Evolutionary conservation across 2,329 filamentous ascomycete species (phyloP), one percentile per base, ranked within the genome.

Genomic region (Fonsecaea erecta): DNA sequence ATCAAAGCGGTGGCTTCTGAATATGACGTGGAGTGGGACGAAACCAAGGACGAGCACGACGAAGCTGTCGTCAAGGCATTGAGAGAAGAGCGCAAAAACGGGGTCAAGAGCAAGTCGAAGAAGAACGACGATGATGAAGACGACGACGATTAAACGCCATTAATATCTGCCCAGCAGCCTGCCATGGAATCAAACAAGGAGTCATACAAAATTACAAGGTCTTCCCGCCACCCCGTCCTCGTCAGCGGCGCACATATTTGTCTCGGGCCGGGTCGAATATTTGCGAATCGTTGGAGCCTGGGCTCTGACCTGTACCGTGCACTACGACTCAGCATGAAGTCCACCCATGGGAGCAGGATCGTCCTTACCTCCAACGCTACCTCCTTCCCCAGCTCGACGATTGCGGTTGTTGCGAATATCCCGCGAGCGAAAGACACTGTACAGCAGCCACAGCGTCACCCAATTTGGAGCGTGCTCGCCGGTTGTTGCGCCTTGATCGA

Each of bases 11-110:
- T 96, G 8, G 92, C 93, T 0, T 86, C 88, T 35, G 92, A 97
- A 77, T 97, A 97, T 75, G 92, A 96, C 71, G 91, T 93, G 7
- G 91, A 94, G 58, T 97, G 92, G 91, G 86, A 96, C 72, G 92
- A 95, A 79, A 84, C 83, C 66, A 81, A 81, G 68, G 91, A 96
- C 70, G 86, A 94, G 58, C 87, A 86, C 12, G 85, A 89, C 71
- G 84, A 90, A 68, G 79, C 76, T 62, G 84, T 87, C 21, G 81
- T 79, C 1, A 77, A 85, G 67, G 84, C 82, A 6, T 72, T 87
- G 66, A 80, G 79, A 67, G 78, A 85, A 43, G 81, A 85, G 32
- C 72, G 82, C 26, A 75, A 76, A 35, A 74, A 79, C 59, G 77
- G 78, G 64, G 74, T 72, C 65, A 74, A 72, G 51, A 72, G 71